phyloP scores from a whole-genome alignment of 2,329 filamentous ascomycete genomes.

The Xylaria sp. region DNA sequence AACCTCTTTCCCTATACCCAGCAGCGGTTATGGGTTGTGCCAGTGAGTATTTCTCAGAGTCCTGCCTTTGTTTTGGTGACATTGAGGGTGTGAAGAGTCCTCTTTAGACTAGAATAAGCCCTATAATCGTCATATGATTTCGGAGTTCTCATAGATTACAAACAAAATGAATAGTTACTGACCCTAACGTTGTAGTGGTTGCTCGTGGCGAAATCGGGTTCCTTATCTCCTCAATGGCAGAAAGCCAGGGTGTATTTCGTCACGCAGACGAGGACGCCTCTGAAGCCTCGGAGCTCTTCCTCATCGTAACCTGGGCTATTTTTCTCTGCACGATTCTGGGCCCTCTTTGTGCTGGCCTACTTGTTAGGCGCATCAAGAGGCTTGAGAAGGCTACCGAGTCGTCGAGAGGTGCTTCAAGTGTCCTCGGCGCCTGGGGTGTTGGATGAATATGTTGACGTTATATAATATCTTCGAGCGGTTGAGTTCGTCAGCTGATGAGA shows the following conservation, averaged over 20 bases:
- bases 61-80: neutral
- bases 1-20: conserved; percentile 73
- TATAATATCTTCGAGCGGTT: neutral
- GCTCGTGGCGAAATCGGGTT: conserved; percentile 85
- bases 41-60: conserved; percentile 50
- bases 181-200: conserved; percentile 59
- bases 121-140: neutral
- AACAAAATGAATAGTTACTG: neutral
- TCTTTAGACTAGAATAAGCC: neutral
- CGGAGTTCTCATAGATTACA: neutral
- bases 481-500: neutral
- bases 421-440: conserved; percentile 48
- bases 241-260: conserved; percentile 61
- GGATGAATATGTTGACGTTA: conserved; percentile 16
- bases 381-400: conserved; percentile 45
- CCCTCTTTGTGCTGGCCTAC: conserved; percentile 60
- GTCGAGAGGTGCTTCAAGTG: conserved; percentile 36
- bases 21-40: conserved; percentile 71
- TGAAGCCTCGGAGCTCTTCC: conserved; percentile 58
- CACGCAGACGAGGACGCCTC: conserved; percentile 31
- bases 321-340: conserved; percentile 65
- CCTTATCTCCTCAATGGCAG: conserved; percentile 75
- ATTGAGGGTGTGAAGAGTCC: neutral
- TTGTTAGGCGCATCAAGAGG: conserved; percentile 57
- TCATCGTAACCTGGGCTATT: conserved; percentile 67